Evolutionary conservation across 306 rosid species (phyloP), one percentile per base, ranked within the genome.

Genomic region (Coriaria nepalensis): DNA sequence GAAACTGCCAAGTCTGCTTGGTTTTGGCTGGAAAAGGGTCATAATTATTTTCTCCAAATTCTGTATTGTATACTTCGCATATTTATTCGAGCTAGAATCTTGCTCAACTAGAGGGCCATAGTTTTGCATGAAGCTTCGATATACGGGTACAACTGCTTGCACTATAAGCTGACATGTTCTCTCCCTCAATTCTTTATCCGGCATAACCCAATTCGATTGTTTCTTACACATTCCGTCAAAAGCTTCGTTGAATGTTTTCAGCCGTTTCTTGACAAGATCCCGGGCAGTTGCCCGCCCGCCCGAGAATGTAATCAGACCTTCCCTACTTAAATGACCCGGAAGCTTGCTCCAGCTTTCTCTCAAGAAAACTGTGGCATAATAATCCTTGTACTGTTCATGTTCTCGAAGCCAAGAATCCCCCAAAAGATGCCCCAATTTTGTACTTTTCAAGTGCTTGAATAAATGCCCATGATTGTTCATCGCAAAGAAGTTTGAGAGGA

Each of bases 221-320:
- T 67, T 72, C 43, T 66, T 46, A 53, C 60, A 78, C 96, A 92
- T 82, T 53, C 78, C 96, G 61, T 92, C 96, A 5, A 92, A 82
- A 54, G 64, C 75, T 68, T 85, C 95, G 49, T 85, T 90, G 77
- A 90, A 90, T 40, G 72, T 78, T 66, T 82, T 85, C 57, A 90
- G 68, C 70, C 96, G 83, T 72, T 92, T 78, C 80, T 92, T 92
- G 61, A 92, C 99, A 39, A 92, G 87, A 69, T 86, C 99, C 13
- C 99, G 99, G 14, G 99, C 99, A 40, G 99, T 92, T 35, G 99
- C 99, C 2, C 88, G 93, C 39, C 96, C 96, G 61, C 99, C 99
- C 0, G 99, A 92, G 70, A 92, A 92, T 55, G 86, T 68, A 57
- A 92, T 86, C 60, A 92, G 70, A 53, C 99, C 99, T 69, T 92